A percentile compares a stretch with the other conserved stretches of the same genome.
These are phyloP conservation scores for Thalassiosira pacifica DNA, from an alignment of 352 stramenopile genomes.

Conservation along the genomic window DNA sequence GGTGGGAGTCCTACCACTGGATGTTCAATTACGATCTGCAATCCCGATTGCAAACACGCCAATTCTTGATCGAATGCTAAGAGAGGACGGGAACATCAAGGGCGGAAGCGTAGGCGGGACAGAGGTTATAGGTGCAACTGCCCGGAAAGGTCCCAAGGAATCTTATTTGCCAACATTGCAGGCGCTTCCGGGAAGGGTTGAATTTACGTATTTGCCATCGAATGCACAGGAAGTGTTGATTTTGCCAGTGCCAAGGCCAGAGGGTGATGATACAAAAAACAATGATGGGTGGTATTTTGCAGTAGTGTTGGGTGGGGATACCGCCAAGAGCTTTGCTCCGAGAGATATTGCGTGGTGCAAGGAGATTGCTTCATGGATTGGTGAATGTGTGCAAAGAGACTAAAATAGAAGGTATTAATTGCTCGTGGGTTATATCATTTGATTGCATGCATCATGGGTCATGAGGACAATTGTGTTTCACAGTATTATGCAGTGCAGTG, in stretches of 20 bases:
- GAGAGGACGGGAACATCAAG: conserved; percentile 42
- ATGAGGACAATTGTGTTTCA: too few relatives aligned
- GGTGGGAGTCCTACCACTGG: conserved; percentile 64
- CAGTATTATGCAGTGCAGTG: too few relatives aligned
- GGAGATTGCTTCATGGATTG: conserved; percentile 72
- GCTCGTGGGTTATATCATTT: too few relatives aligned
- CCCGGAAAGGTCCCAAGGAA: conserved; percentile 62
- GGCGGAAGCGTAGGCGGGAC: conserved; percentile 46
- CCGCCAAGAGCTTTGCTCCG: conserved; percentile 81
- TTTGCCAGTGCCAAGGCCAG: conserved; percentile 54
- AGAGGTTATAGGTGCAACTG: conserved; percentile 19
- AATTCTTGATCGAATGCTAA: conserved; percentile 76
- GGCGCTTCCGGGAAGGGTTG: conserved; percentile 78
- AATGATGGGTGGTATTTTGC: conserved; percentile 22
- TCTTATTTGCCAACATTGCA: conserved; percentile 85
- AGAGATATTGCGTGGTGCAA: conserved; percentile 82
- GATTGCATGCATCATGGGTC: too few relatives aligned
- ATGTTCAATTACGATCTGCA: conserved; percentile 25
- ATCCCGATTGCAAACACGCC: conserved; percentile 58
- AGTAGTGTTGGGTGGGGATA: conserved; percentile 79
- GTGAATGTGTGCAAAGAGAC: conserved; percentile 12
- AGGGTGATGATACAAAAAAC: neutral
- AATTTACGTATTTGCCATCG: conserved; percentile 82
- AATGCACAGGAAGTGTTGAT: conserved; percentile 83
- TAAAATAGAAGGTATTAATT: too few relatives aligned